A percentile compares a stretch with the other conserved stretches of the same genome.
Evolutionary conservation across 1,139 yeast genomes (phyloP).

Genomic region (Trichomonascaceae sp.): DNA sequence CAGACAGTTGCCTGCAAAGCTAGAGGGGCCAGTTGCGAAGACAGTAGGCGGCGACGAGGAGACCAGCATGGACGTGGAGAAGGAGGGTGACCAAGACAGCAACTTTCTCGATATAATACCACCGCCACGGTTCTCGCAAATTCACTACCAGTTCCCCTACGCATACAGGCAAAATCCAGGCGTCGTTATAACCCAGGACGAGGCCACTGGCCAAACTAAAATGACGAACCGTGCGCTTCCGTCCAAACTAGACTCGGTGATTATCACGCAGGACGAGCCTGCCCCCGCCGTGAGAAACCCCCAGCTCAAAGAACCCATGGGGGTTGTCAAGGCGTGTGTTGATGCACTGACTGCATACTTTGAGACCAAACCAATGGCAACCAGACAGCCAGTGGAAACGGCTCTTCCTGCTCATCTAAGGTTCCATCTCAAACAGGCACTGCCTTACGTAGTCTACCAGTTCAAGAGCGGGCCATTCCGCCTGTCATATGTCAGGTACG

Average conservation of each 20-base stretch:
- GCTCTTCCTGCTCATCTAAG: slow-evolving; percentile 39
- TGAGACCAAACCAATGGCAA: slow-evolving; percentile 70
- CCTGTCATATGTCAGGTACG: slow-evolving; percentile 69
- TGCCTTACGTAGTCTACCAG: slow-evolving; percentile 73
- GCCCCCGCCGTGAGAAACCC: slow-evolving; percentile 34
- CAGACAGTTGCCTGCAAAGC: slow-evolving; percentile 10
- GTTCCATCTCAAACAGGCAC: slow-evolving; percentile 47
- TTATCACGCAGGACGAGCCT: slow-evolving; percentile 34
- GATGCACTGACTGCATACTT: slow-evolving; percentile 42
- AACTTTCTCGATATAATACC: slow-evolving; percentile 63
- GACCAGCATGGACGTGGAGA: no score
- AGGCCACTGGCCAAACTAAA: slow-evolving; percentile 30
- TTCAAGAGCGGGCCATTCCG: slow-evolving; percentile 93
- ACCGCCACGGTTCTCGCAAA: slow-evolving; percentile 71
- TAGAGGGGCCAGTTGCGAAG: no score
- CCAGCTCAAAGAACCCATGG: slow-evolving; percentile 26
- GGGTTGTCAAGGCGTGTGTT: slow-evolving; percentile 33
- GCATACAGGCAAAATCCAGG: slow-evolving; percentile 46
- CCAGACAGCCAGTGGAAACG: slow-evolving; percentile 53
- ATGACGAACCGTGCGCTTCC: slow-evolving; percentile 21
- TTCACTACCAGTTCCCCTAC: slow-evolving; percentile 67
- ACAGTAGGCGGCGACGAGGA: no score
- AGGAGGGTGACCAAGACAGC: no score
- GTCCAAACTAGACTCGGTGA: slow-evolving; percentile 24
- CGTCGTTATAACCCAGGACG: slow-evolving; percentile 31